Evolutionary conservation across 192 early-diverging fungal species (phyloP).

Genomic region (Neocallimastix lanati): DNA sequence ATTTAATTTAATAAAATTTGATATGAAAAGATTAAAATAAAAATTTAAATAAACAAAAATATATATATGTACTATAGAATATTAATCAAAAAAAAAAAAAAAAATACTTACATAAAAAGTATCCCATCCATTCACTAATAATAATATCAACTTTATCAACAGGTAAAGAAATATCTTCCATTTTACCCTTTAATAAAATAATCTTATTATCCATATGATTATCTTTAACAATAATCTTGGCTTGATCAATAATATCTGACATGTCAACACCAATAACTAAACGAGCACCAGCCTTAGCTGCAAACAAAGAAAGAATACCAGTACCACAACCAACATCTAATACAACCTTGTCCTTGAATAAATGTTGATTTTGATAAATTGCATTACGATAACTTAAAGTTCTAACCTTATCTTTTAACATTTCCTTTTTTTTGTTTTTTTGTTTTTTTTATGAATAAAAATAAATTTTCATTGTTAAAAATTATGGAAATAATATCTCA

Average conservation of each 20-base stretch:
- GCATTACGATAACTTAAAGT: constrained; percentile 80
- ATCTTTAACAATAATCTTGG: constrained; percentile 79
- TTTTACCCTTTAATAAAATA: constrained; percentile 82
- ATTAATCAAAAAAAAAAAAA: too few species aligned
- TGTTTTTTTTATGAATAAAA: too few species aligned
- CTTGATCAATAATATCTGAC: constrained; percentile 94
- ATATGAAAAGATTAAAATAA: too few species aligned
- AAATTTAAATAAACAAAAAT: too few species aligned
- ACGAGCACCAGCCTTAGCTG: constrained; percentile 96
- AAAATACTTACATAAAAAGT: constrained; percentile 60
- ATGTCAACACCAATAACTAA: constrained; percentile 91
- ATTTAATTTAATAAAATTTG: too few species aligned
- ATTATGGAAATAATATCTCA: too few species aligned
- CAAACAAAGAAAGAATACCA: constrained; percentile 97
- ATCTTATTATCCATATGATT: constrained; percentile 80
- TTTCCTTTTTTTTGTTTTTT: constrained; percentile 37
- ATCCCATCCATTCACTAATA: constrained; percentile 99
- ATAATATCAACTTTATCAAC: constrained; percentile 96
- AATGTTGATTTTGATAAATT: constrained; percentile 87
- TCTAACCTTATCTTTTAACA: constrained; percentile 95
- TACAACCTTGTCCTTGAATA: constrained; percentile 81
- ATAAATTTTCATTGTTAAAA: too few species aligned
- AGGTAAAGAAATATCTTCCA: constrained; percentile 89
- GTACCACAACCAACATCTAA: constrained; percentile 99
- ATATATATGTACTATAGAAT: too few species aligned